Evolutionary conservation across 2,329 filamentous ascomycete genomes (phyloP).

Genomic region (Cercospora sp.): DNA sequence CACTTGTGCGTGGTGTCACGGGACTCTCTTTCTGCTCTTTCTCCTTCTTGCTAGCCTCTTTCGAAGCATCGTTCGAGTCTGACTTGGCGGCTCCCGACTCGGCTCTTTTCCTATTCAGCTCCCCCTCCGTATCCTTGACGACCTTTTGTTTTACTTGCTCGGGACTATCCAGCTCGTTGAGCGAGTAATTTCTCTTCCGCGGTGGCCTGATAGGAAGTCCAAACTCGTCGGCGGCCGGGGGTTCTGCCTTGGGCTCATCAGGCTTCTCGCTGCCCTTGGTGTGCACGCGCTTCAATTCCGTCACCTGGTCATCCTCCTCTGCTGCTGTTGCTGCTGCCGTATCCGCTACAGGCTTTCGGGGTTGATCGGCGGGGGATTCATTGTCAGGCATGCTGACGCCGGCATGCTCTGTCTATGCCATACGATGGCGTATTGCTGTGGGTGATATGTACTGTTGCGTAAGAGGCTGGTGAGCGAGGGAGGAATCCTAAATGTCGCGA

Average conservation of each 20-base stretch:
- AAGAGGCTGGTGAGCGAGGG: not conserved
- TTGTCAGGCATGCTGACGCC: conserved; percentile 21
- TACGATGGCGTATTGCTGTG: not conserved
- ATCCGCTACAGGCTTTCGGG: not conserved
- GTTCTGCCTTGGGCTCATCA: conserved; percentile 29
- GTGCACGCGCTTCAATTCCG: conserved; percentile 20
- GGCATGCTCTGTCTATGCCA: not conserved
- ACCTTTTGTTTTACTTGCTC: conserved; percentile 25
- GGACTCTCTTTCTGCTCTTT: conserved; percentile 3
- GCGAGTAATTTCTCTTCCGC: conserved; percentile 29
- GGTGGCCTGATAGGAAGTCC: conserved; percentile 39
- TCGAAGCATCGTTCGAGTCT: conserved; percentile 1
- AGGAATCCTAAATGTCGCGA: not conserved
- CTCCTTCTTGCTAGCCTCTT: not conserved
- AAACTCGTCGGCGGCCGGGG: conserved; percentile 40
- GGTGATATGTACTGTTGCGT: not conserved
- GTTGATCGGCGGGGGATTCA: conserved; percentile 12
- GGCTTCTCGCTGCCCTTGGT: conserved; percentile 22
- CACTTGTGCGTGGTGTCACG: conserved; percentile 7
- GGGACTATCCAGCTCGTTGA: conserved; percentile 31
- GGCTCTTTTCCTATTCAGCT: conserved; percentile 1
- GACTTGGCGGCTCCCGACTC: not conserved
- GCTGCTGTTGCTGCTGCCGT: not conserved
- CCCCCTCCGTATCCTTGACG: conserved; percentile 27
- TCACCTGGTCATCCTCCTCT: conserved; percentile 7